A percentile compares a stretch with the other conserved stretches of the same genome.
phyloP scores from a whole-genome alignment of 306 rosid species.

The Castanea sativa region DNA sequence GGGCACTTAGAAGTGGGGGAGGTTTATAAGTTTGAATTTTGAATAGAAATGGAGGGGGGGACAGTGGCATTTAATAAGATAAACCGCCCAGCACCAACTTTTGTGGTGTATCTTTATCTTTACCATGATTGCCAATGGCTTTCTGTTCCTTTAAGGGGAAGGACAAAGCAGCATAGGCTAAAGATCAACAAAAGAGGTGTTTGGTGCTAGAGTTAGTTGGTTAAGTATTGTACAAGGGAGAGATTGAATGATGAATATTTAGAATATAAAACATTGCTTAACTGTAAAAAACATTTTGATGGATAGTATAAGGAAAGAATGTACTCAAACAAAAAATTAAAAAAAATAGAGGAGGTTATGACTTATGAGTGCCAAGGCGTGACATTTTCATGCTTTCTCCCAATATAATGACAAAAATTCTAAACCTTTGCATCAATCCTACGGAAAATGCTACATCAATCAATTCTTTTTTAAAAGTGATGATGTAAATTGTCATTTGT shows the following conservation, averaged over 20 bases:
- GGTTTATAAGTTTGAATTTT: constrained; percentile 30
- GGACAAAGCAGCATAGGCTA: constrained; percentile 62
- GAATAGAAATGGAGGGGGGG: constrained; percentile 45
- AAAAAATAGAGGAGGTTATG: background rate
- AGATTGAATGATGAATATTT: constrained; percentile 56
- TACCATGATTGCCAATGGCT: constrained; percentile 58
- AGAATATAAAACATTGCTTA: constrained; percentile 42
- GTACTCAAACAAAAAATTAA: background rate
- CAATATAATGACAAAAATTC: background rate
- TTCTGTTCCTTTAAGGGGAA: constrained; percentile 95
- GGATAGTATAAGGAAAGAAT: background rate
- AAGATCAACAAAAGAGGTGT: constrained; percentile 42
- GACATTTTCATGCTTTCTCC: background rate
- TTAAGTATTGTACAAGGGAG: constrained; percentile 87
- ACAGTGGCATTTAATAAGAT: constrained; percentile 52
- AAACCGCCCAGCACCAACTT: constrained; percentile 55
- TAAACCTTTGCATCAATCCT: background rate
- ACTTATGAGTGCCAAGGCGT: background rate
- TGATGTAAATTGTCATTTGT: no score
- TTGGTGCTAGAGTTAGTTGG: constrained; percentile 93
- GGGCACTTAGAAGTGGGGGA: constrained; percentile 10
- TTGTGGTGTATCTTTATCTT: constrained; percentile 43
- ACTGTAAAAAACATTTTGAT: constrained; percentile 16
- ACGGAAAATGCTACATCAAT: background rate
- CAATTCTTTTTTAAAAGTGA: background rate